Base-by-base conservation (phyloP, 306 rosid genomes). In the Rosa chinensis region DNA sequence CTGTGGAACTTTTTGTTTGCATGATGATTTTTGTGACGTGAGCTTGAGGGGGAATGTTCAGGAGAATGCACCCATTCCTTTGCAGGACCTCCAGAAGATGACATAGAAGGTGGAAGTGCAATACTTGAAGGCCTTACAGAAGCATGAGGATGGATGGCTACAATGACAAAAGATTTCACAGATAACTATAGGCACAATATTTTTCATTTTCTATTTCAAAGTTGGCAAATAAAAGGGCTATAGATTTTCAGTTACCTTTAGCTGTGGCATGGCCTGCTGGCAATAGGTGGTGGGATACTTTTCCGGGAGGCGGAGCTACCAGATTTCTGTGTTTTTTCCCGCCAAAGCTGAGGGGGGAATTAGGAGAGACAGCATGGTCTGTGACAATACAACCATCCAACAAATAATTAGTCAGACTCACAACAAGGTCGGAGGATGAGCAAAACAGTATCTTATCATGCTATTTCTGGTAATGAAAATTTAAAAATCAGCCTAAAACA, bases 21-120 rank as follows among this genome's bases (percentile, higher is more conserved):
- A 78, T 85, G 84, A 53, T 84, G 87, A 66, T 86, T 83, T 43
- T 83, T 85, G 52, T 88, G 87, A 79, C 61, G 86, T 37, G 84
- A 69, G 68, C 75, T 74, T 69, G 84, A 85, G 80, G 89, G 88
- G 76, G 87, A 78, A 86, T 78, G 84, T 79, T 74, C 67, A 59
- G 55, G 88, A 76, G 83, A 82, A 45, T 85, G 83, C 37, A 17
- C 81, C 96, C 86, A 67, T 76, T 77, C 85, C 80, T 80, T 87
- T 73, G 78, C 69, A 67, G 90, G 82, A 75, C 75, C 70, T 81
- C 83, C 78, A 23, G 39, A 79, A 62, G 78, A 70, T 79, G 91
- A 77, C 77, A 75, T 78, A 42, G 89, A 88, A 82, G 96, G 96
- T 37, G 93, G 85, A 66, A 82, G 79, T 43, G 89, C 87, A 75